phyloP scores from a whole-genome alignment of 2,329 filamentous ascomycete genomes.

The Trichocomaceae sp. region DNA sequence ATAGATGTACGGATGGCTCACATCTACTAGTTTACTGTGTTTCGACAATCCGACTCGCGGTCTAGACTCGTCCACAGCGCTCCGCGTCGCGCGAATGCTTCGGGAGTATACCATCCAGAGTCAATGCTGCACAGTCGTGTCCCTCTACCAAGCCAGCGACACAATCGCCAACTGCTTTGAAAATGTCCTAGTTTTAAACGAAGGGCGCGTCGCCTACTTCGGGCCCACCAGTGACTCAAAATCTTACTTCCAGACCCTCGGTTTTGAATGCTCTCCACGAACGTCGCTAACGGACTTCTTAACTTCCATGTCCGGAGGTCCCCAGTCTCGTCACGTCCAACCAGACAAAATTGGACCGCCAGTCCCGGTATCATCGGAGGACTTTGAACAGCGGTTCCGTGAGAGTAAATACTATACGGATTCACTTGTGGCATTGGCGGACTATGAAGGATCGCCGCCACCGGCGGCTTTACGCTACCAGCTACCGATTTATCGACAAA shows the following conservation, averaged over 20 bases:
- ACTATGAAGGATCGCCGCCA: neutral
- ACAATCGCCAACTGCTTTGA: constrained; percentile 45
- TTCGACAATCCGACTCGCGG: constrained; percentile 44
- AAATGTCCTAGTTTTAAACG: constrained; percentile 61
- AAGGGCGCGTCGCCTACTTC: constrained; percentile 65
- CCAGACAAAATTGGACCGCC: neutral
- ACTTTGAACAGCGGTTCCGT: constrained; percentile 44
- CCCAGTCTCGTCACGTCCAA: neutral
- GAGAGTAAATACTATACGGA: constrained; percentile 38
- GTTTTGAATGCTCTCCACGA: constrained; percentile 56
- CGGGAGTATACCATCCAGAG: constrained; percentile 30
- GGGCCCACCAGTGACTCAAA: constrained; percentile 53
- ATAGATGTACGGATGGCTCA: neutral
- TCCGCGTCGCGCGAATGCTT: constrained; percentile 51
- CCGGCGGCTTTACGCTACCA: neutral
- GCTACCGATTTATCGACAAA: neutral
- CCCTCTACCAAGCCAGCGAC: constrained; percentile 48
- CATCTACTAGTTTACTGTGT: constrained; percentile 24
- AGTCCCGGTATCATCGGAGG: neutral
- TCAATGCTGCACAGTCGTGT: constrained; percentile 44
- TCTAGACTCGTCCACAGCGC: constrained; percentile 48
- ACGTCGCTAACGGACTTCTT: constrained; percentile 61
- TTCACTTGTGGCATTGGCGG: neutral
- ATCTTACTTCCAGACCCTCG: constrained; percentile 57
- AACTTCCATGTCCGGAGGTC: constrained; percentile 52